Base-by-base conservation (phyloP, 305 asterid species). In the Striga hermonthica region DNA sequence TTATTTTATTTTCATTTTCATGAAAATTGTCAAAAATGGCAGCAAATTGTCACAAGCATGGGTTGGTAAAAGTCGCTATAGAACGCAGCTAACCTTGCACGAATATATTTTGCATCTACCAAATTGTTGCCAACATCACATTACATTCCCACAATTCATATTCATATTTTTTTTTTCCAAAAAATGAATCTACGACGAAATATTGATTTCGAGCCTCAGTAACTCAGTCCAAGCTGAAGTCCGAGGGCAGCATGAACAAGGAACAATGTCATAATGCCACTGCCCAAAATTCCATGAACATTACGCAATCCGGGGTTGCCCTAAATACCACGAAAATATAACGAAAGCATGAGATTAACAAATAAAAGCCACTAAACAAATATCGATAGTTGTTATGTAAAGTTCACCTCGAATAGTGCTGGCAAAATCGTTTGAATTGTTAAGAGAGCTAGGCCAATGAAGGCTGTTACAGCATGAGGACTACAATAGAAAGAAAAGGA, bases 401-500 rank as follows among this genome's bases (percentile, higher is more conserved):
- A 57, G 58, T 53, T 76, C 78, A 91, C 97, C 96, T 91, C 97
- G 62, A 91, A 91, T 16, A 89, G 70, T 57, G 91, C 5, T 57
- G 98, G 96, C 38, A 85, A 70, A 75, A 82, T 50, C 5, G 93
- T 83, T 72, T 91, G 98, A 44, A 87, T 13, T 14, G 89, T 80
- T 72, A 91, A 68, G 70, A 91, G 96, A 54, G 88, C 70, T 34
- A 89, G 95, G 57, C 98, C 98, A 7, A 91, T 81, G 50, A 91
- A 14, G 44, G 95, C 97, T 12, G 97, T 83, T 41, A 91, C 88
- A 43, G 97, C 97, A 82, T 89, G 97, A 69, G 98, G 98, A 76
- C 98, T 87, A 81, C 83, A 63, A 70, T 36, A 64, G 16, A 62
- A 13, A 34, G 11, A 56, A 56, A 10, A 0, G 14, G 6, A 56